Base-by-base conservation (phyloP, 2,329 filamentous ascomycete species). In the Fusarium burgessii region DNA sequence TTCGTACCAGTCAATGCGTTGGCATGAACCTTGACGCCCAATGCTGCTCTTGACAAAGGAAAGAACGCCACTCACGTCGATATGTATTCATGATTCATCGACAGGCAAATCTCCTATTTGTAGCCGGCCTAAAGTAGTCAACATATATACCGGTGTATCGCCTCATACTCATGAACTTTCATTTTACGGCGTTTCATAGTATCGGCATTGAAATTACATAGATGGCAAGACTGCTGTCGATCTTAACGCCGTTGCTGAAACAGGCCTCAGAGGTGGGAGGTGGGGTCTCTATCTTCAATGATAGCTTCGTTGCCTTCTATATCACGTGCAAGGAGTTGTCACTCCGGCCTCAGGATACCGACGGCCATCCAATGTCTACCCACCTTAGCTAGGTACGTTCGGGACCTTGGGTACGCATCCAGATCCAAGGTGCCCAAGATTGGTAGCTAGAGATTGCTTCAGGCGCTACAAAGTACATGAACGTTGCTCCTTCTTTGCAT, bases 1-100 rank as follows among this genome's bases (percentile, higher is more conserved):
- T 58, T 58, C 62, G 43, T 58, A 23, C 27, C 38, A 64, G 66
- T 52, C 43, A 61, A 46, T 58, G 59, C 66, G 64, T 38, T 51
- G 64, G 64, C 58, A 69, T 66, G 45, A 66, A 66, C 58, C 46
- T 72, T 70, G 57, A 70, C 64, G 68, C 68, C 55, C 29, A 38
- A 46, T 56, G 43, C 38, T 62, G 29, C 54, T 50, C 33, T 46
- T 58, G 54, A 56, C 45, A 51, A 62, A 57, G 29, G 14, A 32
- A 23, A 20, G n/a, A 36, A 33, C 69, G 69, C 69, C 69, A 70
- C 69, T 54, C 54, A 66, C 59, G 68, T 51, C 45, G 63, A 52
- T 46, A 65, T 45, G 17, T 33, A 35, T 40, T 50, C 20, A 54
- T 66, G 33, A 35, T 40, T 50, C 20, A 54, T 66, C 18, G 52